A percentile compares a stretch with the other conserved stretches of the same genome.
These are phyloP conservation scores for Microsporum ferrugineum DNA, from an alignment of 2,329 filamentous ascomycete species.

Conservation along the genomic window DNA sequence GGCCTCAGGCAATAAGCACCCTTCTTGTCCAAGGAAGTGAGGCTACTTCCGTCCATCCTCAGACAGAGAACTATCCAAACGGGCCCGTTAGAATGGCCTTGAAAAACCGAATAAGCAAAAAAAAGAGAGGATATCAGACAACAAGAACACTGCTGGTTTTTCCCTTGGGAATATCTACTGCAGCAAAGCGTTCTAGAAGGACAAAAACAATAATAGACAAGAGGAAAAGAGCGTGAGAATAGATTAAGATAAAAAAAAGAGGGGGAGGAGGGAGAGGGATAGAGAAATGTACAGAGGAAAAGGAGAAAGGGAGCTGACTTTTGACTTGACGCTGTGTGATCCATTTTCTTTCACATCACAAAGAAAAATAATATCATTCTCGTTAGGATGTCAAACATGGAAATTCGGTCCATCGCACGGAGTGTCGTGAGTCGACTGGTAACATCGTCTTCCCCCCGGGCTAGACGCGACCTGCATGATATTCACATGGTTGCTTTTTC, in stretches of 20 bases:
- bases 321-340: background rate
- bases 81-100: background rate
- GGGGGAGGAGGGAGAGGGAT: background rate
- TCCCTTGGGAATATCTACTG: background rate
- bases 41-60: background rate
- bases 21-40: background rate
- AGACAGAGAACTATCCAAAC: background rate
- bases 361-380: background rate
- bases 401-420: background rate
- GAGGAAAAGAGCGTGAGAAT: background rate
- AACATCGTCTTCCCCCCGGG: background rate
- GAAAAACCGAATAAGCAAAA: background rate
- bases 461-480: background rate
- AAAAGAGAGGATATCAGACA: background rate
- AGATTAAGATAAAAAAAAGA: background rate
- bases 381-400: background rate
- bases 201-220: background rate
- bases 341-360: conserved; percentile 1
- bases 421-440: background rate
- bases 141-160: background rate
- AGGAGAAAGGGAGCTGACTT: conserved; percentile 1
- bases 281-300: background rate
- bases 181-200: background rate
- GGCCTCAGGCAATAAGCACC: background rate
- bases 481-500: background rate